These are phyloP conservation scores for Physcia stellaris DNA, from an alignment of 495 filamentous ascomycete species.

Conservation along the genomic window DNA sequence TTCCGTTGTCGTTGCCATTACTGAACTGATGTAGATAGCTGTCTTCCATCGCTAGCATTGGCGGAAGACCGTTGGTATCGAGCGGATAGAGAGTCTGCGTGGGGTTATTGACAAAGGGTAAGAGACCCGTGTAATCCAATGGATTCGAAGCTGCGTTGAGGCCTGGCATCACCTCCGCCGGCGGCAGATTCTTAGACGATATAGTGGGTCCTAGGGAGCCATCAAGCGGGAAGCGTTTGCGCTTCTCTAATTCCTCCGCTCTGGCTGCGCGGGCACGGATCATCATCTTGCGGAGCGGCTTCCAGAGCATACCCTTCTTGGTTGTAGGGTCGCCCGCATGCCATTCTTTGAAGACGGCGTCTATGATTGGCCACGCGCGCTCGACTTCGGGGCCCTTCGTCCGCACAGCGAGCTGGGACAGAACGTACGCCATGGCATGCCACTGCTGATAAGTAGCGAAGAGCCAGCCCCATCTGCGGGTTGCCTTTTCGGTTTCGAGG, in stretches of 20 bases:
- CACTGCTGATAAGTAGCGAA: slow-evolving; percentile 47
- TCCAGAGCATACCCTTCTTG: slow-evolving; percentile 34
- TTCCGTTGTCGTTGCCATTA: background rate
- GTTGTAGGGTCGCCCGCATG: slow-evolving; percentile 27
- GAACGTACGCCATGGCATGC: slow-evolving; percentile 42
- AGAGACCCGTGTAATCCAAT: background rate
- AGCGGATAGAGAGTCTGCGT: background rate
- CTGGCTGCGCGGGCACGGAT: slow-evolving; percentile 33
- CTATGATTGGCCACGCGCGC: slow-evolving; percentile 39
- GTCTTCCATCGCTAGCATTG: slow-evolving; percentile 1
- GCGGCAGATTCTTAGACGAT: slow-evolving; percentile 4
- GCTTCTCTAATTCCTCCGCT: slow-evolving; percentile 22
- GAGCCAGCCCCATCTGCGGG: slow-evolving; percentile 44
- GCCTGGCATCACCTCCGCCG: background rate
- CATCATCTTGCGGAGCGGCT: slow-evolving; percentile 39
- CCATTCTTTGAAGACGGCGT: slow-evolving; percentile 25
- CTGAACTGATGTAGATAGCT: background rate
- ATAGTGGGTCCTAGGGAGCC: slow-evolving; percentile 14
- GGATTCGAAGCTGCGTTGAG: slow-evolving; percentile 1
- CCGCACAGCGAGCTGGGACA: slow-evolving; percentile 36
- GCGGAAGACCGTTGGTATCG: background rate
- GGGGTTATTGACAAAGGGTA: background rate
- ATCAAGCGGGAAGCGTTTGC: slow-evolving; percentile 14
- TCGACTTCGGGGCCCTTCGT: slow-evolving; percentile 37
- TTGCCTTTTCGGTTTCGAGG: slow-evolving; percentile 32